phyloP scores from a whole-genome alignment of 2,329 filamentous ascomycete species.

The Ophiocordyceps unilateralis region DNA sequence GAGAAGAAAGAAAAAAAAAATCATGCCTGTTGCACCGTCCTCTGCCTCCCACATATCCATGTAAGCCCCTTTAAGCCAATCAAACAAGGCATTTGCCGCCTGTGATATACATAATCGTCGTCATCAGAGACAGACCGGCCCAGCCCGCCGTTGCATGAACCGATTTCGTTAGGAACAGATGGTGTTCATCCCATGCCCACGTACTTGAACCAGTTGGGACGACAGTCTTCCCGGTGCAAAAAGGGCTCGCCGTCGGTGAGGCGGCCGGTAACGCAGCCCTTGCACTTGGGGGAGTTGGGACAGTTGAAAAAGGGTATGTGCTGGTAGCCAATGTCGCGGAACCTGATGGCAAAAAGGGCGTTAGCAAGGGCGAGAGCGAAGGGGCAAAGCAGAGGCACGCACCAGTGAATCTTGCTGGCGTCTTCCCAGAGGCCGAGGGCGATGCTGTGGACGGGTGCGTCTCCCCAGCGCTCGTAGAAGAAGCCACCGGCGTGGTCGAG shows the following conservation, averaged over 20 bases:
- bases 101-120: not conserved
- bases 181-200: slow-evolving; percentile 53
- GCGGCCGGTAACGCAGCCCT: slow-evolving; percentile 67
- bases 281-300: slow-evolving; percentile 88
- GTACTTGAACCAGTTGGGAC: slow-evolving; percentile 95
- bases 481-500: slow-evolving; percentile 93
- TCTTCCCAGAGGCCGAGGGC: slow-evolving; percentile 87
- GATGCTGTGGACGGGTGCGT: slow-evolving; percentile 92
- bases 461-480: slow-evolving; percentile 97
- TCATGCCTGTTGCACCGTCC: not conserved
- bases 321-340: slow-evolving; percentile 97
- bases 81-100: not conserved
- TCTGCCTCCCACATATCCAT: slow-evolving; percentile 1
- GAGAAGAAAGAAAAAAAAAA: not conserved
- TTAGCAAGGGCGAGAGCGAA: too few relatives aligned
- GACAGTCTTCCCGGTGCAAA: slow-evolving; percentile 80
- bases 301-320: slow-evolving; percentile 99
- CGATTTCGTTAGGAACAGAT: not conserved
- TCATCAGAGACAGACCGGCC: not conserved
- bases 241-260: slow-evolving; percentile 80
- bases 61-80: not conserved
- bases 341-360: slow-evolving; percentile 42
- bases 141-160: not conserved
- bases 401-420: slow-evolving; percentile 83
- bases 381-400: slow-evolving; percentile 15